A percentile compares a stretch with the other conserved stretches of the same genome.
phyloP scores from a whole-genome alignment of 2,329 filamentous ascomycete genomes.

The Phialophora macrospora region DNA sequence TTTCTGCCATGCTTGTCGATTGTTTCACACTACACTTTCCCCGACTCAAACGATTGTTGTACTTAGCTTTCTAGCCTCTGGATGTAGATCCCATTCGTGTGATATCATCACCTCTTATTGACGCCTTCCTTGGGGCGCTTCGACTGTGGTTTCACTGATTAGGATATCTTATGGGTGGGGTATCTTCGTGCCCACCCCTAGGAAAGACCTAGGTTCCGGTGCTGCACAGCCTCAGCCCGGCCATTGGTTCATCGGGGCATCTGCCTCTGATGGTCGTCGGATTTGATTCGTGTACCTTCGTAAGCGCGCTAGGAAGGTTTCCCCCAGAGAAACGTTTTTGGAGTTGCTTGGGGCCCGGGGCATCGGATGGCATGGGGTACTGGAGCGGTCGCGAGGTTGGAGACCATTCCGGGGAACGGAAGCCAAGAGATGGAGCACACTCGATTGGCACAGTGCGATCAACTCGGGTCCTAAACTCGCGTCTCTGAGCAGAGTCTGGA shows the following conservation, averaged over 20 bases:
- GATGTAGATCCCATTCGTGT: neutral
- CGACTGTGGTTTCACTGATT: neutral
- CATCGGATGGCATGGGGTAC: neutral
- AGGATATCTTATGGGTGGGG: neutral
- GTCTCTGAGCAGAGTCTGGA: no score
- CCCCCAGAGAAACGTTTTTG: neutral
- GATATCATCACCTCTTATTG: neutral
- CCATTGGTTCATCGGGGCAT: neutral
- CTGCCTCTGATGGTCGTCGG: neutral
- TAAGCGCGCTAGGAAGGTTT: no score
- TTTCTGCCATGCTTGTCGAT: slow-evolving; percentile 1
- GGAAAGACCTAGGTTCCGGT: neutral
- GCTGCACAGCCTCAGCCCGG: neutral
- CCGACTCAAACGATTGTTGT: neutral
- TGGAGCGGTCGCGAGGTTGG: neutral
- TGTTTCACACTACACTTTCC: neutral
- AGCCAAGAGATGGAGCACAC: neutral
- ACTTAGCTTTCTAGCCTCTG: neutral
- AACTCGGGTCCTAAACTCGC: no score
- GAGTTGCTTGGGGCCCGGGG: slow-evolving; percentile 4
- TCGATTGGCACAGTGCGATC: no score
- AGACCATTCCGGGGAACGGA: neutral
- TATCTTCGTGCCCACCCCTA: neutral
- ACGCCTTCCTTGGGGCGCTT: neutral
- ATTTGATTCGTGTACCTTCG: neutral